Percentiles rank a stretch among this genome's conserved stretches.
Conservation (phyloP, 1,139 yeast species). For the Saccharomycopsis crataegensis region DNA sequence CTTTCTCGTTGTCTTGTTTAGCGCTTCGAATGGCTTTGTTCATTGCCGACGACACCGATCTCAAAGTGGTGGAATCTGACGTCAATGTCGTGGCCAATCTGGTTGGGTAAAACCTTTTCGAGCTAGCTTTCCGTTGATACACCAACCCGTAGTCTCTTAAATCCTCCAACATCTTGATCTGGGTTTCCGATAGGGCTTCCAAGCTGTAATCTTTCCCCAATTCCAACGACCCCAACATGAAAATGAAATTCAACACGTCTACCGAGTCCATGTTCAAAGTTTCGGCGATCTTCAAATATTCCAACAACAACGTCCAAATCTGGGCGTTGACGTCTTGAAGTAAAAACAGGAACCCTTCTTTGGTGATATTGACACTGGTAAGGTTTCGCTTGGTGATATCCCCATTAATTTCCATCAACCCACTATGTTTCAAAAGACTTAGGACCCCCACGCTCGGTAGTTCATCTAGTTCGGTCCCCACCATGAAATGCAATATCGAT, state of each 20-base stretch:
- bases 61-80: constrained; percentile 66
- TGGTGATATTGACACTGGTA: constrained; percentile 62
- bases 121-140: constrained; percentile 59
- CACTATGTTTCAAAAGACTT: constrained; percentile 62
- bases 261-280: constrained; percentile 90
- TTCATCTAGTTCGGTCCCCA: constrained; percentile 68
- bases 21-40: constrained; percentile 48
- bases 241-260: constrained; percentile 87
- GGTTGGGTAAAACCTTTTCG: constrained; percentile 79
- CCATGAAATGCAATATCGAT: constrained; percentile 93
- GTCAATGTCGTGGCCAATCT: constrained; percentile 86
- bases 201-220: constrained; percentile 81
- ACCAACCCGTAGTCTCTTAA: constrained; percentile 87
- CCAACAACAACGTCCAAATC: constrained; percentile 85
- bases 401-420: constrained; percentile 65
- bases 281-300: constrained; percentile 80
- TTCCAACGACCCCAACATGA: constrained; percentile 87
- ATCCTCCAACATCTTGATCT: constrained; percentile 80
- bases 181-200: constrained; percentile 68
- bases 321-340: constrained; percentile 91
- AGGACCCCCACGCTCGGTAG: constrained; percentile 67
- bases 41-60: constrained; percentile 64
- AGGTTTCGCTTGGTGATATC: constrained; percentile 25
- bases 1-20: constrained; percentile 23
- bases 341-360: constrained; percentile 87